phyloP scores from a whole-genome alignment of 2,329 filamentous ascomycete genomes.

The Alternaria brassicae region DNA sequence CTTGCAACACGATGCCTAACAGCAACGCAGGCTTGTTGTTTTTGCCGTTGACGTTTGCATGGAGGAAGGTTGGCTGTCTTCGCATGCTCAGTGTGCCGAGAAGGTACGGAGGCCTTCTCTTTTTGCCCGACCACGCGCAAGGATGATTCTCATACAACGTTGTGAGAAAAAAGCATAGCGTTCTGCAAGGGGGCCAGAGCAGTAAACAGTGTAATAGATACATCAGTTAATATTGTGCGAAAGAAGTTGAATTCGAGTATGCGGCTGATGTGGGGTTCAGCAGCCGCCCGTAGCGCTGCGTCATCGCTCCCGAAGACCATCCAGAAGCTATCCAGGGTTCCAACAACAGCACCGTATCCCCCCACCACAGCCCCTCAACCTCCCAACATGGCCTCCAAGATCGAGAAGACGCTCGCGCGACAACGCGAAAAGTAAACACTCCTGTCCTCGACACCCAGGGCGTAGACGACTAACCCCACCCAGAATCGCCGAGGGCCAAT shows the following conservation, averaged over 20 bases:
- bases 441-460: neutral
- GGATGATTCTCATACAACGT: neutral
- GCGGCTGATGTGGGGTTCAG: conserved; percentile 14
- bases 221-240: neutral
- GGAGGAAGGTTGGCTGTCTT: neutral
- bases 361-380: neutral
- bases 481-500: conserved; percentile 88
- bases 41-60: neutral
- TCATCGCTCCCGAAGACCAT: conserved; percentile 20
- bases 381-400: conserved; percentile 56
- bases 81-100: neutral
- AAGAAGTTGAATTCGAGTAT: neutral
- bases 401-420: conserved; percentile 74
- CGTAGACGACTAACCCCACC: conserved; percentile 20
- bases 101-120: neutral
- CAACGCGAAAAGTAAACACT: conserved; percentile 74
- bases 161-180: neutral
- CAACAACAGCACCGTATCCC: neutral
- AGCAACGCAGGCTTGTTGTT: neutral
- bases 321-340: conserved; percentile 1
- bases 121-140: neutral
- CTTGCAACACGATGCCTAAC: too few relatives aligned
- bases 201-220: neutral
- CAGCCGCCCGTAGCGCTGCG: conserved; percentile 27
- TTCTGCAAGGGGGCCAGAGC: neutral